Evolutionary conservation across 2,329 filamentous ascomycete species (phyloP), one percentile per base, ranked within the genome.

Genomic region (Xylariales sp.): DNA sequence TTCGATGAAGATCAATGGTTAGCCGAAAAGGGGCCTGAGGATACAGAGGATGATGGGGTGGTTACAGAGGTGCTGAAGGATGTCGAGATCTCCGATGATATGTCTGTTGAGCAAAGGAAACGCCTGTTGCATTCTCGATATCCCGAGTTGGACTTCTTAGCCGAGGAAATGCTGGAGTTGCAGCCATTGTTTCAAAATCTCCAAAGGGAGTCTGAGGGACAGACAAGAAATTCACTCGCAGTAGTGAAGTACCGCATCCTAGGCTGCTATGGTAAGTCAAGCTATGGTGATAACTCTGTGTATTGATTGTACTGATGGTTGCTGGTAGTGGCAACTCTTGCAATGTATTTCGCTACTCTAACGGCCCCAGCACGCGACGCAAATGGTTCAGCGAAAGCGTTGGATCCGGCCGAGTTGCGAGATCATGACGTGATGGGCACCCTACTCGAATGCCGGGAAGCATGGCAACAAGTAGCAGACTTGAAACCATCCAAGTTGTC

Each of bases 271-370:
- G 71, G n/a, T n/a, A n/a, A n/a, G n/a, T n/a, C n/a, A n/a, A n/a
- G n/a, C n/a, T n/a, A n/a, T n/a, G n/a, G n/a, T n/a, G n/a, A n/a
- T n/a, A n/a, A n/a, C n/a, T n/a, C n/a, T n/a, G n/a, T n/a, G n/a
- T n/a, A n/a, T n/a, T n/a, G n/a, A n/a, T n/a, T n/a, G n/a, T n/a
- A n/a, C n/a, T n/a, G n/a, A n/a, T n/a, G n/a, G n/a, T n/a, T n/a
- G n/a, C n/a, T n/a, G n/a, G n/a, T n/a, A n/a, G n/a, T 97, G 18
- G 88, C 86, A 31, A 77, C 88, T 1, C 72, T 98, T 51, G 84
- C 86, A 36, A 90, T 95, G 80, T 98, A 98, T 63, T 95, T 98
- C 61, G 87, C 90, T 27, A 77, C 97, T 25, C 69, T 98, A n/a
- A 88, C 88, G 9, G 95, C 88, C 0, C 83, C 88, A 1, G 76